phyloP scores from a whole-genome alignment of 2,329 filamentous ascomycete species.

The Torrubiella hemipterigena region DNA sequence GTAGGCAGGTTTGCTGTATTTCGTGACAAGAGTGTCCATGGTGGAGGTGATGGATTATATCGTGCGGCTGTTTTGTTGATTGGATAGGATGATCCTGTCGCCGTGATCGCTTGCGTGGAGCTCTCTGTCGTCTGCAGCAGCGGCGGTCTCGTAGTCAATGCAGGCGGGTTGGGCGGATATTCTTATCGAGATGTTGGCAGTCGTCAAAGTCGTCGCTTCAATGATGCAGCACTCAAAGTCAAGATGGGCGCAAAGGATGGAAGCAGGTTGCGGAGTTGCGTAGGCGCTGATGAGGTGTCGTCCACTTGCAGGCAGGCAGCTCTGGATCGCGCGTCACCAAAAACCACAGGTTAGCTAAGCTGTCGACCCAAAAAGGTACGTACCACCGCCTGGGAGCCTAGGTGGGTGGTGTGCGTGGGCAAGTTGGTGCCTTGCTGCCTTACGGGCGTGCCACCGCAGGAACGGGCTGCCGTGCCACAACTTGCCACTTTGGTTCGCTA shows the following conservation, averaged over 20 bases:
- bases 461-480: not conserved
- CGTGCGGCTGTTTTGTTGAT: constrained; percentile 3
- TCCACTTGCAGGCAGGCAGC: too few relatives aligned
- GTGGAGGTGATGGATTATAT: constrained; percentile 9
- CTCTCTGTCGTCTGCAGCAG: too few relatives aligned
- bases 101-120: too few relatives aligned
- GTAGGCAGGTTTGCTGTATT: constrained; percentile 72
- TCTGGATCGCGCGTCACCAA: constrained; percentile 29
- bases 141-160: too few relatives aligned
- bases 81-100: too few relatives aligned
- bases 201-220: too few relatives aligned
- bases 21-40: constrained; percentile 90
- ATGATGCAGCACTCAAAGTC: too few relatives aligned
- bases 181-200: too few relatives aligned
- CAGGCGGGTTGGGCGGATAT: too few relatives aligned
- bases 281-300: constrained; percentile 12
- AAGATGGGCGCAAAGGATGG: too few relatives aligned
- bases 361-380: constrained; percentile 6
- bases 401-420: constrained; percentile 1
- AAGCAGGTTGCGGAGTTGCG: too few relatives aligned
- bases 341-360: constrained; percentile 5
- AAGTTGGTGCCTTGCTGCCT: constrained; percentile 12
- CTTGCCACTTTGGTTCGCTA: too few relatives aligned
- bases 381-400: constrained; percentile 3
- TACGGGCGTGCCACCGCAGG: constrained; percentile 2